Conservation (phyloP, 257 asterid species). For the Nicotiana knightiana region DNA sequence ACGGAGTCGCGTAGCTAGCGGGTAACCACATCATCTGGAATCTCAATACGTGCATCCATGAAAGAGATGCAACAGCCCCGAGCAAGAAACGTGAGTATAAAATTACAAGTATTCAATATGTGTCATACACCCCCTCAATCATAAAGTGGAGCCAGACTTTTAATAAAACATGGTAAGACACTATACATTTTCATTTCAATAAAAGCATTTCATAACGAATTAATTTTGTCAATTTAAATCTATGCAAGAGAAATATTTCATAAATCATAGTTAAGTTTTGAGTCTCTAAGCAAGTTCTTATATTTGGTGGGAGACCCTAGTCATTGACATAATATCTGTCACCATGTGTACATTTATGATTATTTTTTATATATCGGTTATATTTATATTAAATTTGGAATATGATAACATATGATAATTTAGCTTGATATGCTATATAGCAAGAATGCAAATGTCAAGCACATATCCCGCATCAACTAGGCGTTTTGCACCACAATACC, state of each 20-base stretch:
- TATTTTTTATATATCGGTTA: no score
- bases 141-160: background rate
- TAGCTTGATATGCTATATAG: no score
- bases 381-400: no score
- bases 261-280: background rate
- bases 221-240: background rate
- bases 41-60: background rate
- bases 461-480: no score
- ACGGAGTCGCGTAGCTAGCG: background rate
- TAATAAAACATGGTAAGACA: background rate
- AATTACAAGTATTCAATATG: background rate
- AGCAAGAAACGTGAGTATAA: background rate
- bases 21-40: background rate
- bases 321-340: no score
- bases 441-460: no score
- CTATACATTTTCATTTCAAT: no score
- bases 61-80: background rate
- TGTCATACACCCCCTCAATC: background rate
- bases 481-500: no score
- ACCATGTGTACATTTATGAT: no score
- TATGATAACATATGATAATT: no score
- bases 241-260: background rate
- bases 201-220: no score
- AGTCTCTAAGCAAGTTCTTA: background rate
- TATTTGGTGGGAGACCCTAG: no score